Evolutionary conservation across 306 rosid genomes (phyloP).

Genomic region (Mucuna pruriens): DNA sequence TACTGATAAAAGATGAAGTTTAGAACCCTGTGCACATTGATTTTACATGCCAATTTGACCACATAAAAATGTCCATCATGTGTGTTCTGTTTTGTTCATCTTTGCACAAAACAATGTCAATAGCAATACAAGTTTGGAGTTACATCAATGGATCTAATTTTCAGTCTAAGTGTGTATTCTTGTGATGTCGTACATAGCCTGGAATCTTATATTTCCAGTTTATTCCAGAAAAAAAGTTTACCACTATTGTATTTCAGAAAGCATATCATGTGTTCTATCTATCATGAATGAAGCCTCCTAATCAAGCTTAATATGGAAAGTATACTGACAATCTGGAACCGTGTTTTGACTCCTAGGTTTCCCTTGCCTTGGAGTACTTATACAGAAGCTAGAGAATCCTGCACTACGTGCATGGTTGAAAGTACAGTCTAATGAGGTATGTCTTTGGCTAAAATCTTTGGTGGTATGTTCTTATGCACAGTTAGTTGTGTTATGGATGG

Average conservation of each 20-base stretch:
- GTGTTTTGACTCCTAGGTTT: constrained; percentile 64
- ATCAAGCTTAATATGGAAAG: constrained; percentile 30
- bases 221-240: not conserved
- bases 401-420: constrained; percentile 79
- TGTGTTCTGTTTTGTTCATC: constrained; percentile 29
- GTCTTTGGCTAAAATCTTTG: constrained; percentile 35
- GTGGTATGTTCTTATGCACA: not conserved
- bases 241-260: not conserved
- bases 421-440: constrained; percentile 86
- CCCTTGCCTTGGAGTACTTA: constrained; percentile 91
- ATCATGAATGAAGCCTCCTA: constrained; percentile 24
- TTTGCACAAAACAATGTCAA: constrained; percentile 9
- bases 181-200: constrained; percentile 16
- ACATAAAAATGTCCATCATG: constrained; percentile 19
- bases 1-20: constrained; percentile 4
- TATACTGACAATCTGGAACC: constrained; percentile 22
- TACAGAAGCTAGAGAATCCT: constrained; percentile 99
- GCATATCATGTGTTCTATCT: constrained; percentile 8
- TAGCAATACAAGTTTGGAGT: not conserved
- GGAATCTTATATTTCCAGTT: constrained; percentile 23
- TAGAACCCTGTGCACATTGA: not conserved
- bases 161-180: not conserved
- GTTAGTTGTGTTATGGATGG: constrained; percentile 17
- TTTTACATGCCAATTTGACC: constrained; percentile 16
- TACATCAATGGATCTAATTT: not conserved